A percentile compares a stretch with the other conserved stretches of the same genome.
Evolutionary conservation across 768 basidiomycete genomes (phyloP).

Genomic region (Tricholomella constricta): DNA sequence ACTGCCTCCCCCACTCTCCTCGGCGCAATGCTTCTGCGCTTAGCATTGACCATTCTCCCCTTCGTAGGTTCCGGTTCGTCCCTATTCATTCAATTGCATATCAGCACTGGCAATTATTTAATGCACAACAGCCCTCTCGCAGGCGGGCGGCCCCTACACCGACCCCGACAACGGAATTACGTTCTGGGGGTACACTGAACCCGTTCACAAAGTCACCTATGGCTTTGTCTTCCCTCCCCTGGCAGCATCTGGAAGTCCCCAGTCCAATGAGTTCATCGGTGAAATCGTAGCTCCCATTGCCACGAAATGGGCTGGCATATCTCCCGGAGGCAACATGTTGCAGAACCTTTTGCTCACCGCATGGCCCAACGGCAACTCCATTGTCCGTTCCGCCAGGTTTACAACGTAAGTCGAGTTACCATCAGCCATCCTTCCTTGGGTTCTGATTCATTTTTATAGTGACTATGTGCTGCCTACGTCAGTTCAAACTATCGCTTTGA

Average conservation of each 20-base stretch:
- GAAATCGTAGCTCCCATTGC: conserved; percentile 59
- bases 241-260: conserved; percentile 15
- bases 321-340: conserved; percentile 57
- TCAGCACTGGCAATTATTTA: background rate
- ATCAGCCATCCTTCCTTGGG: too few relatives aligned
- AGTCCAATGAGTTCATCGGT: conserved; percentile 60
- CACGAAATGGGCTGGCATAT: conserved; percentile 57
- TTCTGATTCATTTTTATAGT: conserved; percentile 35
- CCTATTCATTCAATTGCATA: background rate
- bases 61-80: conserved; percentile 32
- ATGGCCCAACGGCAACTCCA: conserved; percentile 56
- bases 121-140: conserved; percentile 39
- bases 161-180: conserved; percentile 59
- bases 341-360: conserved; percentile 58
- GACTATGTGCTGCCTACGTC: conserved; percentile 54
- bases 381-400: conserved; percentile 54
- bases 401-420: conserved; percentile 49
- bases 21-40: conserved; percentile 16
- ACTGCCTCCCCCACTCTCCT: background rate
- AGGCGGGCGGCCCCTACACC: conserved; percentile 45
- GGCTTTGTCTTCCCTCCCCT: conserved; percentile 58
- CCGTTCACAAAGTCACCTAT: conserved; percentile 42
- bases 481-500: conserved; percentile 10
- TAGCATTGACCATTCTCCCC: conserved; percentile 28
- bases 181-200: conserved; percentile 48